These are phyloP conservation scores for Gossypium davidsonii DNA, from an alignment of 441 rosid genomes.

Conservation along the genomic window DNA sequence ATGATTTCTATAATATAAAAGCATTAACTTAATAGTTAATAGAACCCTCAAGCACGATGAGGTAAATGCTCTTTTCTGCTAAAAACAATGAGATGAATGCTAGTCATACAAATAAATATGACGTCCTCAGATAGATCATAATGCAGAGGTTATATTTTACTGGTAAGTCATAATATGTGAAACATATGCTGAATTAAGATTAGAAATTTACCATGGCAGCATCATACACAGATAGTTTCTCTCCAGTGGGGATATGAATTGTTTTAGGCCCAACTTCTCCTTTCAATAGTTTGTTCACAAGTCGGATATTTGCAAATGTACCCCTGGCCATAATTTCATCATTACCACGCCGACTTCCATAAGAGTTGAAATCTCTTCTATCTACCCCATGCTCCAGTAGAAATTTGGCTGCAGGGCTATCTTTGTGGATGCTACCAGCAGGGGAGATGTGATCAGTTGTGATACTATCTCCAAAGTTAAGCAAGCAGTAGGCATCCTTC, in stretches of 20 bases:
- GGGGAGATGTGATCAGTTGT: slow-evolving; percentile 97
- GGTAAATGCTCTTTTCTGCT: not conserved
- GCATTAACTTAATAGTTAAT: not conserved
- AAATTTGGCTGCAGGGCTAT: slow-evolving; percentile 84
- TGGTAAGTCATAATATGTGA: not conserved
- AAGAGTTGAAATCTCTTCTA: slow-evolving; percentile 79
- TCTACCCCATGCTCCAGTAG: slow-evolving; percentile 77
- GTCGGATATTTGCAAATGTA: slow-evolving; percentile 77
- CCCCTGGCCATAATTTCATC: slow-evolving; percentile 93
- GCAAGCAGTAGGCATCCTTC: slow-evolving; percentile 82
- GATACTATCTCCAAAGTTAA: slow-evolving; percentile 85
- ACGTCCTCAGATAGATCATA: not conserved
- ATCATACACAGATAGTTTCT: slow-evolving; percentile 83
- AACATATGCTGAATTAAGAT: not conserved
- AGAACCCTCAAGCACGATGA: not conserved
- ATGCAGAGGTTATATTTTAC: not conserved
- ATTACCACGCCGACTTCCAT: slow-evolving; percentile 90
- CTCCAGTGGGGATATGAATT: slow-evolving; percentile 77
- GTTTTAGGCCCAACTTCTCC: slow-evolving; percentile 97
- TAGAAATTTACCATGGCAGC: slow-evolving; percentile 62
- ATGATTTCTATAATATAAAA: not conserved
- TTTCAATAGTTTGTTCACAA: slow-evolving; percentile 75
- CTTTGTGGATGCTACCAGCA: slow-evolving; percentile 90
- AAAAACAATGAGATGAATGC: not conserved
- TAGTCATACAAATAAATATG: not conserved